Base-by-base conservation (phyloP, 2,329 filamentous ascomycete genomes). In the Xylariaceae sp. region DNA sequence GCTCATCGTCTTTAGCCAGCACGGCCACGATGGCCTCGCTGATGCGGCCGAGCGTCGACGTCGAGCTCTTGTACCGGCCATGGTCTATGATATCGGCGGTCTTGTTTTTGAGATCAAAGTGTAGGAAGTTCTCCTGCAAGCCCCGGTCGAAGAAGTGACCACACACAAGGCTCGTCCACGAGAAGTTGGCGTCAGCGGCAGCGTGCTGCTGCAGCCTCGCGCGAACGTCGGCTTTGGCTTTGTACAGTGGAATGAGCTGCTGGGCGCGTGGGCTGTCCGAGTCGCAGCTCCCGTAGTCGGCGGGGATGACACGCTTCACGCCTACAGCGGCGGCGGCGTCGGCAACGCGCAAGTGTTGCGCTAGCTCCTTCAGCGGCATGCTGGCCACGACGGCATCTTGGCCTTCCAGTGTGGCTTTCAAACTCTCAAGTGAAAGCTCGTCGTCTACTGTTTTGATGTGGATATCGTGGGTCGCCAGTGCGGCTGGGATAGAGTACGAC, bases 61-160 rank as follows among this genome's bases (percentile, higher is more conserved):
- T 69, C 8, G 73, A 75, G 58, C 71, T 73, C 50, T 63, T 69
- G 14, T 64, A 55, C 9, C 61, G 54, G 0, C 75, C 74, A 28
- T 65, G 66, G 52, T 72, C 74, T 1, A 76, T 67, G 23, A 77
- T 66, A n/a, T 75, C 70, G 2, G 72, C 70, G 47, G 41, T 64
- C 40, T 58, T 65, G 4, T 52, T 56, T 45, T 62, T 56, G 12
- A 75, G 60, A 54, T 74, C 60, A 47, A 73, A 72, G 63, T 75
- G 74, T 51, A 77, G 48, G 44, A 76, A 76, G 28, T 68, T 68
- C 29, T 70, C 65, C 34, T 58, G 57, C 45, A 77, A 54, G 3
- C 75, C 75, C 75, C 75, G 77, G 65, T 77, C 75, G 65, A 77
- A 77, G 56, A 77, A 76, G 56, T 77, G 74, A 1, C 75, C 75